phyloP scores from a whole-genome alignment of 78 protist genomes.

The Anaeramoeba ignava region DNA sequence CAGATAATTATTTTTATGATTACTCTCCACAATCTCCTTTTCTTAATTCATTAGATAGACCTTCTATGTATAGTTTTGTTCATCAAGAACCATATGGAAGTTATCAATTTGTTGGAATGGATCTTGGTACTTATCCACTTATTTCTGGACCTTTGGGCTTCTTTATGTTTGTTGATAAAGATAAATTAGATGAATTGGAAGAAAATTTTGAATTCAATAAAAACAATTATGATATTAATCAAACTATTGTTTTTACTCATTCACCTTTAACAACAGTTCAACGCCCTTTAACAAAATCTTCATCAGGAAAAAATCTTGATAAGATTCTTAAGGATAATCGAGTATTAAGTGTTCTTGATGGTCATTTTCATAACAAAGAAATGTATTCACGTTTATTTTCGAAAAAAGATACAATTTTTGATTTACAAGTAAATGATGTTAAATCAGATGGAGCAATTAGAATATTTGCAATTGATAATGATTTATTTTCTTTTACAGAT shows the following conservation, averaged over 20 bases:
- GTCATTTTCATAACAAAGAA: not conserved
- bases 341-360: not conserved
- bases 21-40: not conserved
- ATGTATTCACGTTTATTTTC: not conserved
- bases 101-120: not conserved
- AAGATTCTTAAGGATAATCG: not conserved
- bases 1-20: not conserved
- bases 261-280: no score
- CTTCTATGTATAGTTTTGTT: not conserved
- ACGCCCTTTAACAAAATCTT: no score
- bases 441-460: not conserved
- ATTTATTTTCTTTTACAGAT: not conserved
- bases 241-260: no score
- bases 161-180: no score
- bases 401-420: not conserved
- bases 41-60: not conserved
- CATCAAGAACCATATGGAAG: not conserved
- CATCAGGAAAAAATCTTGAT: not conserved
- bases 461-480: not conserved
- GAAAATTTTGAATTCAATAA: no score
- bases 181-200: no score
- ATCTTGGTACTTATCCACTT: not conserved
- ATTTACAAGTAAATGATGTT: not conserved
- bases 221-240: no score
- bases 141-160: not conserved